These are phyloP conservation scores for Daldinia sp. DNA, from an alignment of 2,329 filamentous ascomycete genomes.

Conservation along the genomic window DNA sequence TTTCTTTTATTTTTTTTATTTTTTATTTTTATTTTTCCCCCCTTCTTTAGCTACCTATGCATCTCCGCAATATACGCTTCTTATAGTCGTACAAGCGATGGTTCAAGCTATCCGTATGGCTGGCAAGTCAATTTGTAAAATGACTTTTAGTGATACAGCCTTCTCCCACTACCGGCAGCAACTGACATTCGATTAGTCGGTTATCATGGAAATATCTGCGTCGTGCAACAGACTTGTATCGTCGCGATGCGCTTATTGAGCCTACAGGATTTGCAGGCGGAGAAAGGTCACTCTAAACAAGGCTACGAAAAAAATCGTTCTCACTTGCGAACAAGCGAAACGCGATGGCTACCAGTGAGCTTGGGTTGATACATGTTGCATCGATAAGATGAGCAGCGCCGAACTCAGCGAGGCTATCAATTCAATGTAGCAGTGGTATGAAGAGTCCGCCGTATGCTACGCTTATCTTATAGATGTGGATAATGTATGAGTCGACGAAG, in stretches of 20 bases:
- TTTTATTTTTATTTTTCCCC: too few species aligned
- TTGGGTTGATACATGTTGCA: conserved; percentile 34
- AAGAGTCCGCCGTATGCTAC: conserved; percentile 13
- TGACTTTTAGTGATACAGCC: neutral
- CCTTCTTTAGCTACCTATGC: too few species aligned
- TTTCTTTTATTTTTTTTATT: too few species aligned
- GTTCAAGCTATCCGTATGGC: neutral
- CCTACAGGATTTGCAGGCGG: conserved; percentile 26
- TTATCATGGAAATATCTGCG: neutral
- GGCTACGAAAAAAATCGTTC: conserved; percentile 27
- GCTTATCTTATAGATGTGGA: conserved; percentile 21
- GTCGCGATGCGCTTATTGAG: conserved; percentile 26
- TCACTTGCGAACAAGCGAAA: conserved; percentile 23
- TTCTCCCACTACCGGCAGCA: neutral
- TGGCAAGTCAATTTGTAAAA: neutral
- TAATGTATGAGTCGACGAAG: neutral
- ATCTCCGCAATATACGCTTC: neutral
- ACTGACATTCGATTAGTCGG: neutral
- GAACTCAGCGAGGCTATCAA: conserved; percentile 34
- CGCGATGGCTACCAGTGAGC: conserved; percentile 10
- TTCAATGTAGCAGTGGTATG: conserved; percentile 31
- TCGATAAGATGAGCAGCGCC: conserved; percentile 30
- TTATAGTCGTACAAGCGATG: neutral
- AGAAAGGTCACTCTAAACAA: conserved; percentile 4
- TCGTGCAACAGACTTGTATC: neutral